Evolutionary conservation across 768 basidiomycete genomes (phyloP), one percentile per base, ranked within the genome.

Genomic region (Scleroderma bovista): DNA sequence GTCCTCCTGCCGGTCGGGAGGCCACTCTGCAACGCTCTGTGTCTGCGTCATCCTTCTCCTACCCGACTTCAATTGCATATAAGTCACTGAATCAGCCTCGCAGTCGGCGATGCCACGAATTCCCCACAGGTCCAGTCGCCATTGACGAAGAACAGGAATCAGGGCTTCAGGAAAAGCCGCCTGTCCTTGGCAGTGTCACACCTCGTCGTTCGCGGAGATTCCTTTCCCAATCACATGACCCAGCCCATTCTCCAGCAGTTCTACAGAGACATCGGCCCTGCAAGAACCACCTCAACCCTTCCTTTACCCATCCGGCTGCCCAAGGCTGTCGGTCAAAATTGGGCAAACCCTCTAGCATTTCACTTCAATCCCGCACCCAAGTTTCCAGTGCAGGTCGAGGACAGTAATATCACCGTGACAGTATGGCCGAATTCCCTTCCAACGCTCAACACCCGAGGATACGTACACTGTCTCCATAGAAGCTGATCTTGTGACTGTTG

Each of bases 11-110:
- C 1, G 32, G 51, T 29, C 47, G 40, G 32, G 44, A 44, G 22
- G 47, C 43, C 17, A 32, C 37, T 17, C 19, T 50, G 20, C 51
- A 52, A n/a, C 51, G 34, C 10, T 49, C 51, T 7, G 37, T 48
- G 16, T 56, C 48, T 17, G 46, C 42, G 19, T 23, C 51, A 6
- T 50, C 44, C 16, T 50, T 50, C 29, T 56, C 48, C 15, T 47
- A 39, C 20, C 54, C 54, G 12, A 52, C 54, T 11, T 12, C 32
- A 22, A 17, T 17, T 22, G 46, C 32, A 22, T 47, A 55, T 29
- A 47, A 50, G 22, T 49, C 39, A 26, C 16, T 44, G 6, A 11
- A 16, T 19, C 53, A 29, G 41, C 17, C 51, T 19, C 38, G 24
- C 16, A 24, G 37, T 19, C 22, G 26, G 4, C 47, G 39, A 19